phyloP scores from a whole-genome alignment of 257 asterid species.

The Solanum peruvianum region DNA sequence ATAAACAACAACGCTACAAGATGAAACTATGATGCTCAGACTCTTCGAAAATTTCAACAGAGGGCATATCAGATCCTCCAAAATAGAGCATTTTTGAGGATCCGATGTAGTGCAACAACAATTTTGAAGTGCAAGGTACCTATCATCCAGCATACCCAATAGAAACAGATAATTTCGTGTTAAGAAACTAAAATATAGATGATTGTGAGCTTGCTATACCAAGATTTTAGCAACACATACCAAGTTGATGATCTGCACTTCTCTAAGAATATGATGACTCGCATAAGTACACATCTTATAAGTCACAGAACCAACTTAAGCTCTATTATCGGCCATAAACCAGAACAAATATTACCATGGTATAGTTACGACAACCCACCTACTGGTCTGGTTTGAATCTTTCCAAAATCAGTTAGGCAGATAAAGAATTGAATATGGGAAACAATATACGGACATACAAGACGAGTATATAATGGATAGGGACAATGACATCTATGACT shows the following conservation, averaged over 20 bases:
- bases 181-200: background rate
- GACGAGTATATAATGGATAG: background rate
- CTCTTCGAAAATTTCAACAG: background rate
- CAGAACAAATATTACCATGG: background rate
- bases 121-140: background rate
- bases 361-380: background rate
- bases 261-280: background rate
- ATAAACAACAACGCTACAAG: background rate
- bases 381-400: background rate
- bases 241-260: background rate
- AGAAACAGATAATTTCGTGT: background rate
- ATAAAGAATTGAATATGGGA: background rate
- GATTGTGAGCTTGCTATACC: background rate
- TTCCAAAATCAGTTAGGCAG: background rate
- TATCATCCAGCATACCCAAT: background rate
- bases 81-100: background rate
- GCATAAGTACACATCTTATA: background rate
- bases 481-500: background rate
- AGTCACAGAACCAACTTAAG: background rate
- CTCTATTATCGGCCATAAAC: background rate
- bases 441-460: background rate
- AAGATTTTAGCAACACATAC: background rate
- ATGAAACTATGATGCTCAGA: background rate
- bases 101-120: background rate
- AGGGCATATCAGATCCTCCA: background rate